Evolutionary conservation across 169 alveolate species (phyloP).

Genomic region (Cryptosporidium andersoni): DNA sequence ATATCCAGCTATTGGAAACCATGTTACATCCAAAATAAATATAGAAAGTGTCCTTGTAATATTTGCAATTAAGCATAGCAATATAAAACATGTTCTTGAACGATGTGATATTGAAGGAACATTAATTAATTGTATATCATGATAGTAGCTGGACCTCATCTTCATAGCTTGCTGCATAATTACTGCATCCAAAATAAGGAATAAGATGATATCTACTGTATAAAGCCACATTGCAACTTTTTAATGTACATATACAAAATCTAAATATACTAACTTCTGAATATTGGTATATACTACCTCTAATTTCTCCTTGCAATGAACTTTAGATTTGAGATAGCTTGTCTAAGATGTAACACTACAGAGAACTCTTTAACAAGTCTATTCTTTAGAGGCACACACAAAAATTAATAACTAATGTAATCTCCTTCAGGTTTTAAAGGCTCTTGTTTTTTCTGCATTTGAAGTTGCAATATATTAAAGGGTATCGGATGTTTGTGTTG

Average conservation of each 20-base stretch:
- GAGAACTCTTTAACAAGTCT: too few relatives aligned
- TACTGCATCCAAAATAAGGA: slow-evolving; percentile 34
- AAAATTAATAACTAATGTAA: too few relatives aligned
- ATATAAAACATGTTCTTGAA: slow-evolving; percentile 37
- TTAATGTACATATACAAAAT: not conserved
- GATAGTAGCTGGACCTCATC: slow-evolving; percentile 48
- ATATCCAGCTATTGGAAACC: slow-evolving; percentile 9
- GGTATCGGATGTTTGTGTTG: too few relatives aligned
- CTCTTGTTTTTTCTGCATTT: too few relatives aligned
- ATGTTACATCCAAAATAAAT: slow-evolving; percentile 46
- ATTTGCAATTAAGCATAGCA: slow-evolving; percentile 45
- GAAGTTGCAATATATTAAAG: too few relatives aligned
- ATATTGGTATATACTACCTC: not conserved
- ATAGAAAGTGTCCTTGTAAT: slow-evolving; percentile 38
- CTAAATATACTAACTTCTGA: not conserved
- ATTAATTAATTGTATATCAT: slow-evolving; percentile 26
- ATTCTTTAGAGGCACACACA: too few relatives aligned
- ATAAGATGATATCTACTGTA: slow-evolving; percentile 46
- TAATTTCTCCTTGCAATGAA: not conserved
- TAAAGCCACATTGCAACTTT: slow-evolving; percentile 3
- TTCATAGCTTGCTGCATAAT: slow-evolving; percentile 66
- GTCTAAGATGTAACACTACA: not conserved
- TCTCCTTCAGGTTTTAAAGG: too few relatives aligned
- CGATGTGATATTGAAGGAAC: slow-evolving; percentile 63
- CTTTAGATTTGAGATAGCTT: slow-evolving; percentile 8